These are phyloP conservation scores for Solanum corneliomulleri DNA, from an alignment of 257 asterid species.

Conservation along the genomic window DNA sequence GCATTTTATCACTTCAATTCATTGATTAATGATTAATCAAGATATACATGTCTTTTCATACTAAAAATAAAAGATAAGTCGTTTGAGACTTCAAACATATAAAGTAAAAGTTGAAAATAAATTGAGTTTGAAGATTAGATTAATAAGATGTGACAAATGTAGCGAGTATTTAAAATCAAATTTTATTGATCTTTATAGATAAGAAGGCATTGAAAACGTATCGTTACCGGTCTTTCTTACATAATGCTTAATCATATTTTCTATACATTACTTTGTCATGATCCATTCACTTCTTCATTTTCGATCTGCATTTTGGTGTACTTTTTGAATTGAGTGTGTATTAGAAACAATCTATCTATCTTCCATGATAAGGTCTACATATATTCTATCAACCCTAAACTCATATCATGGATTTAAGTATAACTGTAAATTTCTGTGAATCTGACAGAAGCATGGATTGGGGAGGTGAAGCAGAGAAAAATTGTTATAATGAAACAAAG, in stretches of 20 bases:
- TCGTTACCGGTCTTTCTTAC: neutral
- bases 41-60: neutral
- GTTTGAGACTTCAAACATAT: neutral
- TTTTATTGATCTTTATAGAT: neutral
- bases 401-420: neutral
- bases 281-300: neutral
- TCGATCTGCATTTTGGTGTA: neutral
- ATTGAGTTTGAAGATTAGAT: neutral
- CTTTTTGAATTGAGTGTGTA: neutral
- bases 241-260: neutral
- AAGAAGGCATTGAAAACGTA: neutral
- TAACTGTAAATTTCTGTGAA: neutral
- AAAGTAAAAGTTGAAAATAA: neutral
- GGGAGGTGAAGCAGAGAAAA: slow-evolving; percentile 44
- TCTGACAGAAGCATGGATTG: slow-evolving; percentile 16
- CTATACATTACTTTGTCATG: neutral
- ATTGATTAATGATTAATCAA: neutral
- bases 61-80: neutral
- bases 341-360: neutral
- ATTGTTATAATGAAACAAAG: slow-evolving; percentile 48
- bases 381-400: neutral
- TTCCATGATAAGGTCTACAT: neutral
- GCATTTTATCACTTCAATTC: neutral
- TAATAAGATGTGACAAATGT: neutral
- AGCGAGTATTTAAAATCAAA: neutral